A percentile compares a stretch with the other conserved stretches of the same genome.
Evolutionary conservation across 2,329 filamentous ascomycete species (phyloP).

Genomic region (Aspergillus sp.): DNA sequence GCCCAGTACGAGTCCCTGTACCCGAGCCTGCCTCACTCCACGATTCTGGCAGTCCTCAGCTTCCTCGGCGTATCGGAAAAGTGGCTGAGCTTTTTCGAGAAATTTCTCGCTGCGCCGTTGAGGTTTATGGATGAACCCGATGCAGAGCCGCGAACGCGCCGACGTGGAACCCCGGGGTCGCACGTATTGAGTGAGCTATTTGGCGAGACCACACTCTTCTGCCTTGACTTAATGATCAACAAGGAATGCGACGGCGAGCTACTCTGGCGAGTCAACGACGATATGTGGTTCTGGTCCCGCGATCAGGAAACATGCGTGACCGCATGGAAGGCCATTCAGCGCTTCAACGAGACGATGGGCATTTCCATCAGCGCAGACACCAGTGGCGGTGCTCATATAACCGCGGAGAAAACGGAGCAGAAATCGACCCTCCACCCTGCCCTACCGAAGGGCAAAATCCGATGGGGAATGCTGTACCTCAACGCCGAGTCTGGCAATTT

Average conservation of each 20-base stretch:
- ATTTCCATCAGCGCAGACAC: slow-evolving; percentile 1
- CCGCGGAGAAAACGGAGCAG: neutral
- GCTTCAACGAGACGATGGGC: slow-evolving; percentile 9
- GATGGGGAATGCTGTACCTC: slow-evolving; percentile 15
- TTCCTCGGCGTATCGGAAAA: slow-evolving; percentile 11
- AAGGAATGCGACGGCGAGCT: slow-evolving; percentile 7
- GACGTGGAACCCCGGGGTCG: slow-evolving; percentile 7
- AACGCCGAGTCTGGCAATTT: slow-evolving; percentile 9
- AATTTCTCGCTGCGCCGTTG: slow-evolving; percentile 8
- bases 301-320: slow-evolving; percentile 4
- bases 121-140: slow-evolving; percentile 9
- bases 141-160: slow-evolving; percentile 5
- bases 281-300: slow-evolving; percentile 14
- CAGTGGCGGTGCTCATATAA: slow-evolving; percentile 4
- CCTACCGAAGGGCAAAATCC: slow-evolving; percentile 7
- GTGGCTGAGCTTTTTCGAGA: slow-evolving; percentile 10
- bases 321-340: slow-evolving; percentile 7
- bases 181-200: slow-evolving; percentile 14
- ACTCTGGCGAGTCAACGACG: slow-evolving; percentile 13
- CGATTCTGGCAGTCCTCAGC: slow-evolving; percentile 6
- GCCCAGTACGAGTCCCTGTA: slow-evolving; percentile 9
- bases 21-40: slow-evolving; percentile 5
- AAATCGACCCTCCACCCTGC: neutral
- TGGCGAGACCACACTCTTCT: slow-evolving; percentile 11
- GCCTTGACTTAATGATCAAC: slow-evolving; percentile 12